Evolutionary conservation across 2,329 filamentous ascomycete species (phyloP), one percentile per base, ranked within the genome.

Genomic region (Claviceps quebecensis): DNA sequence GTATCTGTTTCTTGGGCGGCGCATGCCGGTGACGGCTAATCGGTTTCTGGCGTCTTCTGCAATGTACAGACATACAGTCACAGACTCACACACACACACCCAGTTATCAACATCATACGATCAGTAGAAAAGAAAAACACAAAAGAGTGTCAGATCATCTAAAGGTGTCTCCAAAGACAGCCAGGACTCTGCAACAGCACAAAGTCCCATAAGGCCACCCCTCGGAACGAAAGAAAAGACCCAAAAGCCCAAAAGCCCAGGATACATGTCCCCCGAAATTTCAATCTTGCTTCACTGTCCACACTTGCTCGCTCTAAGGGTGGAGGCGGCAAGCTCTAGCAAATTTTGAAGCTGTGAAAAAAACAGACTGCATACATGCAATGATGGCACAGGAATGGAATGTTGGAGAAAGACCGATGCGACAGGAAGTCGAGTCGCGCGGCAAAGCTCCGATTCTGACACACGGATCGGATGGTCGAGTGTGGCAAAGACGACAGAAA

Each of bases 271-370:
- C 40, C 17, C 7, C 40, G 17, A 14, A 17, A 58, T 69, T 69
- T 76, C 68, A 53, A 68, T 82, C 59, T 82, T 72, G 78, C 78
- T 82, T 82, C 78, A 80, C 68, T 80, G 78, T 82, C 78, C 78
- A 81, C 78, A 81, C 78, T 77, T 78, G 75, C 72, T 65, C 77
- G 76, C 71, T 73, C 71, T 79, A 67, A 69, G 60, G 64, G 45
- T 34, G 47, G 65, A 73, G 69, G 69, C 77, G 78, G 72, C 75
- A 80, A 79, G 78, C 77, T 81, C 78, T 81, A 81, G 78, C 78
- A 77, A 72, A 69, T 71, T 71, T 77, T 68, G 76, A 81, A 81
- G 78, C 76, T 62, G 55, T 6, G 4, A 11, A 34, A 22, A 22
- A 17, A 14, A 13, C 9, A 9, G 5, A 37, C 7, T 37, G 16